Base-by-base conservation (phyloP, 768 basidiomycete genomes). In the Krasilnikovozyma curviuscula region DNA sequence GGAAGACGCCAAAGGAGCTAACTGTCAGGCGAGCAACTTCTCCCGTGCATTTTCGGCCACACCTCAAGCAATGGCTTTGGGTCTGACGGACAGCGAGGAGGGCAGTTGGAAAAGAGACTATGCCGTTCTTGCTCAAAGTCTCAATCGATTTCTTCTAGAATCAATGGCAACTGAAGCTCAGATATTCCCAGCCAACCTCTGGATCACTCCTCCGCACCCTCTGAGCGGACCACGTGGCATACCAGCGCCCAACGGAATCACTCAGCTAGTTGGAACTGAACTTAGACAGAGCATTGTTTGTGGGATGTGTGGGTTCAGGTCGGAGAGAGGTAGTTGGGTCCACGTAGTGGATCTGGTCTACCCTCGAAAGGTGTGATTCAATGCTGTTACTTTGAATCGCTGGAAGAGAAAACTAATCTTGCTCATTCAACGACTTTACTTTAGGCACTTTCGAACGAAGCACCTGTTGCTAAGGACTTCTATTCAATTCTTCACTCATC, bases 21-120 rank as follows among this genome's bases (percentile, higher is more conserved):
- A 98, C 56, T 95, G 91, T 58, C 91, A 97, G 63, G 77, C 88
- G 5, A 88, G 81, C 63, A 98, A 98, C 63, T 98, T 95, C 57
- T 97, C 88, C 63, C 81, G 85, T 64, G 81, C 86, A 2, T 82
- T 95, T 38, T 79, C 83, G 16, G 78, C 83, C 3, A 73, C 88
- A 28, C 81, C 84, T 6, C 84, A 88, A 65, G 65, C 66, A 7
- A 81, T 82, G 55, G 78, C 83, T 12, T 76, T 93, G 31, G 86
- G 88, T 44, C 70, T 98, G 34, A 75, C 91, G 50, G 93, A 97
- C 59, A 83, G 81, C 49, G 82, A 82, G 12, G 72, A 79, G 39
- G 82, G 88, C 55, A 68, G 71, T 9, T 68, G 69, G n/a, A 75
- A 75, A 54, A 71, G 78, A 33, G 77, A 83, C 55, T 85, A 95